Evolutionary conservation across 768 basidiomycete species (phyloP), one percentile per base, ranked within the genome.

Genomic region (Coprinopsis cinerea): DNA sequence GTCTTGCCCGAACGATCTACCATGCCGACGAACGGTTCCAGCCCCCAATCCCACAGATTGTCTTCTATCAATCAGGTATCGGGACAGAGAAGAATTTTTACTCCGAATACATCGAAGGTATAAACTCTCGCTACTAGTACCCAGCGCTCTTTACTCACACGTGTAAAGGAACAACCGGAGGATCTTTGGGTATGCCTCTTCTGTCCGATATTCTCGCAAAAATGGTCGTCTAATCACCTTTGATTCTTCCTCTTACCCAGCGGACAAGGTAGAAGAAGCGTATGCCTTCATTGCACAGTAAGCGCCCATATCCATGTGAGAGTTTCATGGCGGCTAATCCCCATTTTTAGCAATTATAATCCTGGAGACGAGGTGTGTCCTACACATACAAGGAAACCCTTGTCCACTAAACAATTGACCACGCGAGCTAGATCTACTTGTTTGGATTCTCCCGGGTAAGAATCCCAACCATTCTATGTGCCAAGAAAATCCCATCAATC

Each of bases 201-300:
- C n/a, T n/a, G 35, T 26, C 41, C 35, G 20, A 57, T 30, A 4
- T n/a, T 27, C n/a, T 26, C 28, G 23, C 34, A 22, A 26, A 35
- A n/a, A 41, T 20, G n/a, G n/a, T n/a, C 26, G 42, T 13, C 55
- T 53, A 23, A 54, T 47, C 23, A 15, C 39, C 25, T 15, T 25
- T 14, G 14, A n/a, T 23, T 23, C 15, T 32, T 4, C 13, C 32
- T 27, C 22, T 15, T 27, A 43, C 24, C 37, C 47, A 87, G 84
- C 67, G 34, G 81, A 82, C 50, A 87, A 88, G 58, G 82, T 88
- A 2, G 81, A 88, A 64, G 84, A 88, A 55, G 85, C 81, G 27
- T 86, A 87, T 65, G 82, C 77, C n/a, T 88, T 88, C 59, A 82
- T 88, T 56, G 78, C 86, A 18, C 83, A 88, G 85, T 88, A 57